Conservation (phyloP, 306 rosid species). For the Quercus glauca region DNA sequence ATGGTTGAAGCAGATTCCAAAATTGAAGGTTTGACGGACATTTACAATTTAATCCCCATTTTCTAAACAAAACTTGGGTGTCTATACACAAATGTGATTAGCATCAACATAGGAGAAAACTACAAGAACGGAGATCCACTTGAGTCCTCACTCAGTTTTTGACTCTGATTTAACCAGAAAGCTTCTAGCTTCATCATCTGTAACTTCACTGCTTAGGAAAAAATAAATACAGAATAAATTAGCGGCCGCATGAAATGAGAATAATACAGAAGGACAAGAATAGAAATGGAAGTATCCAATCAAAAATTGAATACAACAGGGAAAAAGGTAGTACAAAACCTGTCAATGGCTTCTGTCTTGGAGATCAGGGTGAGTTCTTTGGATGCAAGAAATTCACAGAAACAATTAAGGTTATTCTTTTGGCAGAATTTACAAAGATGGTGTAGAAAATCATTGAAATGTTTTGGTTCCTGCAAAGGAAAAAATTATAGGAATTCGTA, state of each 20-base stretch:
- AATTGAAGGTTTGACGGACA: not conserved
- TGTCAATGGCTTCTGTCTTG: slow-evolving; percentile 77
- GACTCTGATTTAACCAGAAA: slow-evolving; percentile 62
- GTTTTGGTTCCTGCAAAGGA: slow-evolving; percentile 73
- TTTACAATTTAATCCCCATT: not conserved
- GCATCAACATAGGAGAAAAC: not conserved
- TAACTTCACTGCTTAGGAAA: slow-evolving; percentile 57
- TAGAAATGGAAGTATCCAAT: not conserved
- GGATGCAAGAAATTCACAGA: slow-evolving; percentile 64
- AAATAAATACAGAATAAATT: slow-evolving; percentile 23
- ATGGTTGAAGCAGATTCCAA: not conserved
- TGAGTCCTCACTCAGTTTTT: slow-evolving; percentile 26
- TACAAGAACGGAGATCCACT: not conserved
- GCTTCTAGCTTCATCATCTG: slow-evolving; percentile 68
- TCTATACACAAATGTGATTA: not conserved
- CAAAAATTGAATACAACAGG: slow-evolving; percentile 2
- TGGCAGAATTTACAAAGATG: slow-evolving; percentile 56
- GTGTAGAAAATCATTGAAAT: slow-evolving; percentile 70
- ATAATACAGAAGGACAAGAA: not conserved
- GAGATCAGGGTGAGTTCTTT: slow-evolving; percentile 59
- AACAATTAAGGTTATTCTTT: slow-evolving; percentile 47
- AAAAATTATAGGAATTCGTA: not conserved
- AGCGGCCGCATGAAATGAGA: not conserved
- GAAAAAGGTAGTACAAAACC: slow-evolving; percentile 36
- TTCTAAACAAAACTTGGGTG: not conserved